phyloP scores from a whole-genome alignment of 768 basidiomycete genomes.

The Lactarius pseudohatsudake region DNA sequence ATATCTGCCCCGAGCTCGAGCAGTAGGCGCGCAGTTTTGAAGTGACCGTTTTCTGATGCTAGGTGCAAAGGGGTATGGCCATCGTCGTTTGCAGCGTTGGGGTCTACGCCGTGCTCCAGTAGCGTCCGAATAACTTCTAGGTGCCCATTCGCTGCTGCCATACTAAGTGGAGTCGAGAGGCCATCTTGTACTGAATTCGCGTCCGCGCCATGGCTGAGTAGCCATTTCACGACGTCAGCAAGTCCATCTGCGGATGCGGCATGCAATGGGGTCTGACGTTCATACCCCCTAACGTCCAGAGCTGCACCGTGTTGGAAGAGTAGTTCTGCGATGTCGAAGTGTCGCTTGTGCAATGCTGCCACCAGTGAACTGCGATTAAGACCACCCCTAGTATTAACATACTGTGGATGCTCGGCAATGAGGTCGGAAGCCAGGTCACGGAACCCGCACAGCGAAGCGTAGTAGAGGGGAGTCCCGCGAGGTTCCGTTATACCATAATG shows the following conservation, averaged over 20 bases:
- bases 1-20: no score
- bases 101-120: background rate
- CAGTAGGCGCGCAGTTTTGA: background rate
- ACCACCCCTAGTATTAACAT: background rate
- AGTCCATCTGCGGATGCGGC: background rate
- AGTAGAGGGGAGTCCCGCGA: background rate
- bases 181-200: background rate
- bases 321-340: background rate
- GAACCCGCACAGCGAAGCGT: background rate
- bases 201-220: background rate
- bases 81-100: no score
- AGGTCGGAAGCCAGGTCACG: no score
- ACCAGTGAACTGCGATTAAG: background rate
- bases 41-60: background rate
- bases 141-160: background rate
- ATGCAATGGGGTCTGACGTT: background rate
- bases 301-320: background rate
- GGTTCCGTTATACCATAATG: no score
- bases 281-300: no score
- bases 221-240: background rate
- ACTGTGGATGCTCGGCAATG: no score
- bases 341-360: background rate
- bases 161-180: background rate
- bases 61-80: background rate
- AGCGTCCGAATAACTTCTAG: background rate